Base-by-base conservation (phyloP, 495 filamentous ascomycete genomes). In the Trichoderma orchidacearum region DNA sequence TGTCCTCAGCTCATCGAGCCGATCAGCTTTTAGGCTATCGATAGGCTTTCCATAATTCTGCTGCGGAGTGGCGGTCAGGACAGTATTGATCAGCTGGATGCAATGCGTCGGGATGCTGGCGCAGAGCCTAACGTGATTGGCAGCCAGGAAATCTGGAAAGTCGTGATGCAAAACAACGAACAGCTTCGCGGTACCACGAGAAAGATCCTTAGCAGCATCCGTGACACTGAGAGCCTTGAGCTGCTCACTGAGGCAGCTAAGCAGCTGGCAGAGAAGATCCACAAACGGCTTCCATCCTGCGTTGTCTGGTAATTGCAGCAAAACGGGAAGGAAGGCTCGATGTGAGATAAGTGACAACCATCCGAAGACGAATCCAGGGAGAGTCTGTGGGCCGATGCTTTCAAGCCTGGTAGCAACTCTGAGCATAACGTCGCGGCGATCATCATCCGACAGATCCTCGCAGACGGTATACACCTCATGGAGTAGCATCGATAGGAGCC, bases 131-230 rank as follows among this genome's bases (percentile, higher is more conserved):
- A 85, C 84, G 61, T 95, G 87, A 65, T 93, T 87, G 61, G 92
- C 87, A 28, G 85, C 85, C 38, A 97, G 75, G 67, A 95, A 97
- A 56, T 95, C 90, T 0, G 90, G 88, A 69, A 88, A 96, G 66
- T 99, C 93, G 60, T 97, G 93, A 56, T 94, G 86, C 51, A 99
- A 74, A 32, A 96, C 79, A 18, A 93, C 72, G 58, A 97, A 69
- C 56, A 95, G 79, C 61, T 93, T 86, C 27, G 95, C 75, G 7
- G 86, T 80, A 2, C 85, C 89, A 61, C 87, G 84, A 67, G 96
- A 97, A 48, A 93, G 78, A 51, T 89, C 85, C 68, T 88, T 92
- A 29, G 83, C 80, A 31, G 88, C 74, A 31, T 80, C 73, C 2
- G 84, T 70, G n/a, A 90, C 77, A 35, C 80, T 81, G 18, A 81